These are phyloP conservation scores for Gaeumannomyces tritici DNA, from an alignment of 2,329 filamentous ascomycete species.

Conservation along the genomic window DNA sequence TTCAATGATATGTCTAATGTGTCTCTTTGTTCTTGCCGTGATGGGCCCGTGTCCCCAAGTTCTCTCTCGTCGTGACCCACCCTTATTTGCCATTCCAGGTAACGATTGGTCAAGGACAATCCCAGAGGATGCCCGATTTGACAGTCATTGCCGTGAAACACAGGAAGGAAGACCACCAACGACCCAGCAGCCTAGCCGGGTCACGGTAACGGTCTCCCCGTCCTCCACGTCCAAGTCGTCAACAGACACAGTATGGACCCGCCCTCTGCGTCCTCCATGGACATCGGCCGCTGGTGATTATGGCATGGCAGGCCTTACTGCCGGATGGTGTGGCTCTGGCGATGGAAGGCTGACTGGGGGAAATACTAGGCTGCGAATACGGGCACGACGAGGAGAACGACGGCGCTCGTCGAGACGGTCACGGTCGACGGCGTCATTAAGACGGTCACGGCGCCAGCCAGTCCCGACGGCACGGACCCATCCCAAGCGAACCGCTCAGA, in stretches of 20 bases:
- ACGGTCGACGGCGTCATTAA: constrained; percentile 42
- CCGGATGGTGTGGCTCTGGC: neutral
- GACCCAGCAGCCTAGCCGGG: neutral
- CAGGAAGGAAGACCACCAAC: neutral
- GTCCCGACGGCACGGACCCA: constrained; percentile 9
- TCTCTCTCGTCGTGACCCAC: neutral
- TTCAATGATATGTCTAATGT: neutral
- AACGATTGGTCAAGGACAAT: neutral
- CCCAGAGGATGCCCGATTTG: neutral
- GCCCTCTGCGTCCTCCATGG: neutral
- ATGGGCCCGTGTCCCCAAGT: neutral
- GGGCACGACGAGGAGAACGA: neutral
- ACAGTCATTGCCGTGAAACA: neutral
- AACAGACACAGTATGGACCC: neutral
- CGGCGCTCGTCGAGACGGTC: constrained; percentile 35
- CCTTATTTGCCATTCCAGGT: neutral
- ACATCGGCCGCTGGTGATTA: neutral
- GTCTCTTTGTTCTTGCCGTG: neutral
- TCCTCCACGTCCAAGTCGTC: neutral
- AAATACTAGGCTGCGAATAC: neutral
- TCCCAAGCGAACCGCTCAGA: neutral
- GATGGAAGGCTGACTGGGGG: neutral
- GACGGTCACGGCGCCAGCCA: constrained; percentile 42
- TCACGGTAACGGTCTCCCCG: neutral
- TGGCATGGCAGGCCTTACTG: neutral